Conservation (phyloP, 768 basidiomycete species). For the Pleurotus pulmonarius region DNA sequence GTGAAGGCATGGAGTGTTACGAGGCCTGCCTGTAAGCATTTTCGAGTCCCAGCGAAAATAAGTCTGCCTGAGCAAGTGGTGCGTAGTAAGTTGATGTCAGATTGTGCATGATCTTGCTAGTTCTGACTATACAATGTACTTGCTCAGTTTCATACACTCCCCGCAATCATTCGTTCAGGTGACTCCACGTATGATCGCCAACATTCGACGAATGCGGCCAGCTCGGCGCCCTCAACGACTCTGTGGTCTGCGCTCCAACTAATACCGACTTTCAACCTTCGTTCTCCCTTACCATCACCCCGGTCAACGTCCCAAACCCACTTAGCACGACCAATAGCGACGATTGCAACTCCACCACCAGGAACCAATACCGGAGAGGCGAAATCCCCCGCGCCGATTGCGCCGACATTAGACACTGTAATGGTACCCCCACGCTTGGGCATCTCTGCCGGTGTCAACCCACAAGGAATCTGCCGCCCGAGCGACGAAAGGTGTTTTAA, state of each 20-base stretch:
- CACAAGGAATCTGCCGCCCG: conserved; percentile 65
- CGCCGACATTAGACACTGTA: conserved; percentile 80
- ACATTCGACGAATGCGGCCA: conserved; percentile 83
- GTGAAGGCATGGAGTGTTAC: too few species aligned
- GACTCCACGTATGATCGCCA: conserved; percentile 81
- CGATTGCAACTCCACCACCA: conserved; percentile 83
- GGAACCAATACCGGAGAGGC: conserved; percentile 77
- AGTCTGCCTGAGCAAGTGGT: too few species aligned
- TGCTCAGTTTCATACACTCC: conserved; percentile 28
- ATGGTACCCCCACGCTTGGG: conserved; percentile 74
- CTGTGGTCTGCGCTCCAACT: conserved; percentile 89
- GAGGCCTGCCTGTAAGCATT: too few species aligned
- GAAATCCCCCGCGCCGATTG: conserved; percentile 65
- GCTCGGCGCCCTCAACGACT: conserved; percentile 84
- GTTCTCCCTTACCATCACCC: conserved; percentile 41
- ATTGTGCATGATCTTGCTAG: too few species aligned
- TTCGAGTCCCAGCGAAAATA: too few species aligned
- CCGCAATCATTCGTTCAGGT: conserved; percentile 66
- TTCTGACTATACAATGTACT: too few species aligned
- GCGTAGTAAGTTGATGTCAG: too few species aligned
- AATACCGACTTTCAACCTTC: conserved; percentile 57
- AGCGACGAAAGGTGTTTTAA: conserved; percentile 59
- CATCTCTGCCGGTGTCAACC: conserved; percentile 64
- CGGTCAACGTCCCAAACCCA: conserved; percentile 73
- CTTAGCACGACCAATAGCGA: conserved; percentile 73